A percentile compares a stretch with the other conserved stretches of the same genome.
Conservation (phyloP, 192 early-diverging fungal species). For the Paraglomus brasilianum region DNA sequence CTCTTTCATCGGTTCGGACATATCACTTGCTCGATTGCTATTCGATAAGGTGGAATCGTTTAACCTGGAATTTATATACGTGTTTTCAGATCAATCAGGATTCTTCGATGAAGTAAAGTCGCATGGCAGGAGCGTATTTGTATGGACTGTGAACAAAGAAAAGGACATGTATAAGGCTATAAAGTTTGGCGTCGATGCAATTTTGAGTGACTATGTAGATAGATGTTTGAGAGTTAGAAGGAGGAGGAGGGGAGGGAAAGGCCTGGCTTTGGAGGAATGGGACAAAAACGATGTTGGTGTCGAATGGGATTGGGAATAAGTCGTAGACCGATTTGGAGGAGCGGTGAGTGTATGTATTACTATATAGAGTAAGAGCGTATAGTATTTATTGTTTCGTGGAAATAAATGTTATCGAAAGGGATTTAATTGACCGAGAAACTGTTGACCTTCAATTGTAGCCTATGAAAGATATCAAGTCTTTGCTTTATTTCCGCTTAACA, state of each 20-base stretch:
- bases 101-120: conserved; percentile 36
- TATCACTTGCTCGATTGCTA: conserved; percentile 36
- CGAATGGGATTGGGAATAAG: too few species aligned
- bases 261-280: too few species aligned
- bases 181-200: conserved; percentile 36
- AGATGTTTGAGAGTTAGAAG: conserved; percentile 29
- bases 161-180: conserved; percentile 34
- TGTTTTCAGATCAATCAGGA: conserved; percentile 30
- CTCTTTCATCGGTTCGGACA: conserved; percentile 40
- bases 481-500: too few species aligned
- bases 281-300: too few species aligned
- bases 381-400: too few species aligned
- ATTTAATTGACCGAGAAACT: too few species aligned
- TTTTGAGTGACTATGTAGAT: conserved; percentile 38
- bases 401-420: too few species aligned
- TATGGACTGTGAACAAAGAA: conserved; percentile 44
- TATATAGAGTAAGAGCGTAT: too few species aligned
- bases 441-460: too few species aligned
- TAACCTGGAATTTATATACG: conserved; percentile 35
- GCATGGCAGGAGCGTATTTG: conserved; percentile 37
- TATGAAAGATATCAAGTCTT: too few species aligned
- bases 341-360: too few species aligned
- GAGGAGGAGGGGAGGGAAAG: background rate
- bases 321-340: too few species aligned
- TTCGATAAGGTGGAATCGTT: conserved; percentile 36